Percentiles rank a stretch among this genome's conserved stretches.
Conservation (phyloP, 441 rosid species). For the Viola pubescens region DNA sequence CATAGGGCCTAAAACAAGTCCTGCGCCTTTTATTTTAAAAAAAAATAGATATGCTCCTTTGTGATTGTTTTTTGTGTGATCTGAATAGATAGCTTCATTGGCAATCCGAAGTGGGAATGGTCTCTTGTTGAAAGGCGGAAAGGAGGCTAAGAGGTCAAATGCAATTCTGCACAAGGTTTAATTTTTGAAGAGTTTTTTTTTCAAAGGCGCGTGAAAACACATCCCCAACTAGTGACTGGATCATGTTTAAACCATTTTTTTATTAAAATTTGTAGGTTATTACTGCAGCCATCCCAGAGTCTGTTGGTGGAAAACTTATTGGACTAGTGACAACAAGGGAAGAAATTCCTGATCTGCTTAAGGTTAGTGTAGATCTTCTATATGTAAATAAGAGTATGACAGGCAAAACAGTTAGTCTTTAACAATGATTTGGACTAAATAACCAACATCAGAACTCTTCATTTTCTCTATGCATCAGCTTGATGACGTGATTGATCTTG, state of each 20-base stretch:
- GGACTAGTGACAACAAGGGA: constrained; percentile 95
- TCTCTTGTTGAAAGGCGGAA: constrained; percentile 90
- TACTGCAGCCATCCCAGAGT: constrained; percentile 72
- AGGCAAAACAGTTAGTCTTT: background rate
- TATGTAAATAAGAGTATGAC: constrained; percentile 4
- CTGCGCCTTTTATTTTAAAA: too few species aligned
- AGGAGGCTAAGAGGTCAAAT: constrained; percentile 90
- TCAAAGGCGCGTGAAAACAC: too few species aligned
- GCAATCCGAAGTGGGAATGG: constrained; percentile 97
- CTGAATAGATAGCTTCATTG: constrained; percentile 80
- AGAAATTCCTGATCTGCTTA: constrained; percentile 93
- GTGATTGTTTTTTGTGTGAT: constrained; percentile 16
- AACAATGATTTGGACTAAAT: constrained; percentile 6
- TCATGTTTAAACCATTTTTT: constrained; percentile 10
- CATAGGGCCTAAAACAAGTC: too few species aligned
- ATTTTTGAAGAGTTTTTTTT: constrained; percentile 5
- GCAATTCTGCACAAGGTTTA: constrained; percentile 85
- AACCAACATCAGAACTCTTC: constrained; percentile 19
- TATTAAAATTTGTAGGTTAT: constrained; percentile 47
- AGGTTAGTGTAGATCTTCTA: constrained; percentile 39
- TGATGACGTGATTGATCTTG: constrained; percentile 97
- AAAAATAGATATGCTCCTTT: background rate
- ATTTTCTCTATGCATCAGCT: constrained; percentile 46
- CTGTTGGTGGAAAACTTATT: constrained; percentile 69
- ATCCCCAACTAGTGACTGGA: background rate